Evolutionary conservation across 75 land plant species (phyloP).

Genomic region (Cryptomeria japonica): DNA sequence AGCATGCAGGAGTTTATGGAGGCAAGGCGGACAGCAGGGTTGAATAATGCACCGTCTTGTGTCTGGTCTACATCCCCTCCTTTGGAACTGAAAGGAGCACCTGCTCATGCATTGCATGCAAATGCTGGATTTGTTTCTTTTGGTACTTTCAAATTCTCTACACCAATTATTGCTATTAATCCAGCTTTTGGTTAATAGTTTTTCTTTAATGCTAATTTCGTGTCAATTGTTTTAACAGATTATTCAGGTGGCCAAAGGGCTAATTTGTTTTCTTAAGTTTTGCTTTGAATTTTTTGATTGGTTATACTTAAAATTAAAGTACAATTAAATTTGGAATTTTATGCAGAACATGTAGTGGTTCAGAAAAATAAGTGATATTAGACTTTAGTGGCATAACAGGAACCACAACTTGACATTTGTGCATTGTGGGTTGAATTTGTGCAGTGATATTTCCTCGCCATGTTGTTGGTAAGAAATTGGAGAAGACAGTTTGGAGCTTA

Average conservation of each 20-base stretch:
- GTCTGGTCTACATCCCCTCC: constrained; percentile 87
- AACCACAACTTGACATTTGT: constrained; percentile 6
- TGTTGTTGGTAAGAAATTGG: constrained; percentile 89
- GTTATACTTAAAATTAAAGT: background rate
- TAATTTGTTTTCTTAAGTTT: background rate
- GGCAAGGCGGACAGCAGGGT: constrained; percentile 83
- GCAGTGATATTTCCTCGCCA: constrained; percentile 92
- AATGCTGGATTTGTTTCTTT: constrained; percentile 97
- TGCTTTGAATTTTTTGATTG: background rate
- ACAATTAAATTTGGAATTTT: background rate
- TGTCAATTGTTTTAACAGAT: background rate
- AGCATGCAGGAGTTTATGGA: constrained; percentile 87
- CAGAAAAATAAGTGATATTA: background rate
- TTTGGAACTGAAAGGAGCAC: constrained; percentile 69
- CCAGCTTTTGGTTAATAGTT: background rate
- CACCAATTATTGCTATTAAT: background rate
- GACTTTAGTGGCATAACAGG: background rate
- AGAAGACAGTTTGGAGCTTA: constrained; percentile 86
- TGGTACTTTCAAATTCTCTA: constrained; percentile 44
- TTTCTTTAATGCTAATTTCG: background rate
- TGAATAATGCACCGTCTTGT: constrained; percentile 88
- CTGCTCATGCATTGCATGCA: constrained; percentile 72
- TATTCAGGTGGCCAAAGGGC: background rate
- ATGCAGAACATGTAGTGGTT: background rate
- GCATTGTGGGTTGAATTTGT: constrained; percentile 8